These are phyloP conservation scores for Clarkia xantiana DNA, from an alignment of 345 rosid species.

Conservation along the genomic window DNA sequence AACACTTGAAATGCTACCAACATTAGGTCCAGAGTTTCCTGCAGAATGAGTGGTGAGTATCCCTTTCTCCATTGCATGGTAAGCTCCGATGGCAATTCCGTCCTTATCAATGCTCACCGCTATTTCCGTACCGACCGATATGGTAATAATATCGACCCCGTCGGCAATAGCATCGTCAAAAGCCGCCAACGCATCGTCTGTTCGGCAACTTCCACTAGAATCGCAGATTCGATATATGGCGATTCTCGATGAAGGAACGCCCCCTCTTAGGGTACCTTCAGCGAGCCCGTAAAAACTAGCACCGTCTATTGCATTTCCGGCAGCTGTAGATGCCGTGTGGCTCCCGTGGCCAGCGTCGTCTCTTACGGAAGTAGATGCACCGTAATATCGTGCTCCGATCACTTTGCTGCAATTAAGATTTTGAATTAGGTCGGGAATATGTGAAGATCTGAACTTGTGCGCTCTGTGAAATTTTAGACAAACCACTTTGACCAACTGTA, in stretches of 20 bases:
- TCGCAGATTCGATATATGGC: constrained; percentile 32
- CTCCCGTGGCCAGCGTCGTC: constrained; percentile 30
- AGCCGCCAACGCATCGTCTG: constrained; percentile 15
- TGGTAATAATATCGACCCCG: constrained; percentile 33
- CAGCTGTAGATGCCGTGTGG: constrained; percentile 59
- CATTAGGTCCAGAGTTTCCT: constrained; percentile 16
- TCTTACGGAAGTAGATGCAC: constrained; percentile 3
- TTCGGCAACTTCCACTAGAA: fast-evolving
- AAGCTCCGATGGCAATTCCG: constrained; percentile 24
- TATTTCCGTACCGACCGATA: not conserved
- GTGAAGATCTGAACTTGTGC: too few relatives aligned
- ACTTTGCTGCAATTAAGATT: constrained; percentile 19
- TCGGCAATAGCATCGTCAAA: constrained; percentile 63
- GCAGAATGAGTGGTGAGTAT: constrained; percentile 24
- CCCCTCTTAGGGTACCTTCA: constrained; percentile 44
- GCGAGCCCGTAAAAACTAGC: constrained; percentile 28
- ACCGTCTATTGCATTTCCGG: constrained; percentile 26
- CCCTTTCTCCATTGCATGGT: constrained; percentile 40
- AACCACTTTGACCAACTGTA: too few relatives aligned
- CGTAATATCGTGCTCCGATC: constrained; percentile 28
- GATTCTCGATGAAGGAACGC: constrained; percentile 44
- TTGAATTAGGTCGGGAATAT: too few relatives aligned
- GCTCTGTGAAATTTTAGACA: too few relatives aligned
- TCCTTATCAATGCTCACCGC: constrained; percentile 1
- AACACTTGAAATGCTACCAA: constrained; percentile 5